Percentiles rank a stretch among this genome's conserved stretches.
Evolutionary conservation across 2,329 filamentous ascomycete species (phyloP).

Genomic region (Aureobasidium melanogenum): DNA sequence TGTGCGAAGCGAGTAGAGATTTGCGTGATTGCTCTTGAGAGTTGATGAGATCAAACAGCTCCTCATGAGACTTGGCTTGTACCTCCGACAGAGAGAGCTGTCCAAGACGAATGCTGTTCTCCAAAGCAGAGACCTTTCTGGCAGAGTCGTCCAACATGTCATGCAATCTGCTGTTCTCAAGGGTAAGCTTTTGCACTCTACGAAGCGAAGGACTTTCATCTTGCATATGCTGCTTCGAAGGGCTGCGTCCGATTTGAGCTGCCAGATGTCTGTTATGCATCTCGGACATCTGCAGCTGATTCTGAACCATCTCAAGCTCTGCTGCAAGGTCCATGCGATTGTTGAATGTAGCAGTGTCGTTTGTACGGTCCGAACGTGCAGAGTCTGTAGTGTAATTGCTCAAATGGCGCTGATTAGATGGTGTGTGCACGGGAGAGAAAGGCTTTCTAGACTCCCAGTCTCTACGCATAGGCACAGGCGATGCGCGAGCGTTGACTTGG

Average conservation of each 20-base stretch:
- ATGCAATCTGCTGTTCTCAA: conserved; percentile 83
- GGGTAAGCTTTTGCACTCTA: conserved; percentile 83
- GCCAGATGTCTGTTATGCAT: conserved; percentile 94
- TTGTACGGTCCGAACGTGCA: conserved; percentile 72
- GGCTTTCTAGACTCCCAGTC: conserved; percentile 54
- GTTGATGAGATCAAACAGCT: conserved; percentile 84
- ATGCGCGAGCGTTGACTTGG: conserved; percentile 62
- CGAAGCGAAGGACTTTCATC: conserved; percentile 72
- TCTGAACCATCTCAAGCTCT: conserved; percentile 86
- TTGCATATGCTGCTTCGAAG: conserved; percentile 51
- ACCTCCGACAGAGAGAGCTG: conserved; percentile 85
- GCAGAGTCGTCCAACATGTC: conserved; percentile 90
- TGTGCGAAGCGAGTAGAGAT: conserved; percentile 73
- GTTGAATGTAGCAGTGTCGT: conserved; percentile 75
- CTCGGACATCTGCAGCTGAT: conserved; percentile 84
- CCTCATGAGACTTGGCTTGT: conserved; percentile 87
- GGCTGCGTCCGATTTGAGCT: conserved; percentile 69
- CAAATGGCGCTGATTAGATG: conserved; percentile 59
- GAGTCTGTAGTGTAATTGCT: conserved; percentile 65
- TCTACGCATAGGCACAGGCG: conserved; percentile 61
- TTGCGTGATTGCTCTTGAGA: conserved; percentile 85
- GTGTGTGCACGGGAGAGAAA: conserved; percentile 65
- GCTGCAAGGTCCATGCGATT: conserved; percentile 84
- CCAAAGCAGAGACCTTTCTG: conserved; percentile 82
- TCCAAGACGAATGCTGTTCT: conserved; percentile 77